Evolutionary conservation across 2,329 filamentous ascomycete genomes (phyloP), one percentile per base, ranked within the genome.

Genomic region (Thelonectria rubi): DNA sequence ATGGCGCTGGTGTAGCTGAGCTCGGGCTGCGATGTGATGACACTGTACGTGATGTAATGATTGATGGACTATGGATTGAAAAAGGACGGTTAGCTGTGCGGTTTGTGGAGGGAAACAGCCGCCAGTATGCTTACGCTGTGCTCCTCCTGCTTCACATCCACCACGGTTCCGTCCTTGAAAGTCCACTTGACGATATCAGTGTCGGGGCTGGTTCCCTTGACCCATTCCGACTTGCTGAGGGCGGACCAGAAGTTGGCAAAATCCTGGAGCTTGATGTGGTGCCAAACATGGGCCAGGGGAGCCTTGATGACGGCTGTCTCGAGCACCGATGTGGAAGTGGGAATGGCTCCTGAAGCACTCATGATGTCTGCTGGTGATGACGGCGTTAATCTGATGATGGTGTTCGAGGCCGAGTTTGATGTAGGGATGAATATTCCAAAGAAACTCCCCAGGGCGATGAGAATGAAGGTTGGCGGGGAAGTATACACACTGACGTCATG

Each of bases 61-160:
- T 91, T 86, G 80, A 91, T 88, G 65, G 83, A 84, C 87, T 89
- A n/a, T n/a, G 63, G 14, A 34, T 4, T 11, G n/a, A 40, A 10
- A 8, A 21, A 20, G 2, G 7, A 46, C 10, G 15, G 20, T 60
- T 3, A 48, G 34, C 5, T 32, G 32, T 30, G 24, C 3, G 3
- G 24, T n/a, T 15, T 12, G 18, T 32, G 9, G n/a, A 18, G n/a
- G 10, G 10, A 21, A 14, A 49, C 49, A 8, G 2, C 12, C n/a
- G 14, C 2, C 17, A 7, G 6, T 6, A 40, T 20, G 12, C 84
- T 62, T 77, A 90, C 87, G 67, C 86, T 89, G 79, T 91, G 88
- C 80, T 91, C 89, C 78, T 92, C 89, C 80, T 90, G 88, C 86
- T 91, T 91, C 68, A 92, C 86, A 75, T 91, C 88, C 18, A 90